Evolutionary conservation across 345 rosid genomes (phyloP), one percentile per base, ranked within the genome.

Genomic region (Turritis glabra): DNA sequence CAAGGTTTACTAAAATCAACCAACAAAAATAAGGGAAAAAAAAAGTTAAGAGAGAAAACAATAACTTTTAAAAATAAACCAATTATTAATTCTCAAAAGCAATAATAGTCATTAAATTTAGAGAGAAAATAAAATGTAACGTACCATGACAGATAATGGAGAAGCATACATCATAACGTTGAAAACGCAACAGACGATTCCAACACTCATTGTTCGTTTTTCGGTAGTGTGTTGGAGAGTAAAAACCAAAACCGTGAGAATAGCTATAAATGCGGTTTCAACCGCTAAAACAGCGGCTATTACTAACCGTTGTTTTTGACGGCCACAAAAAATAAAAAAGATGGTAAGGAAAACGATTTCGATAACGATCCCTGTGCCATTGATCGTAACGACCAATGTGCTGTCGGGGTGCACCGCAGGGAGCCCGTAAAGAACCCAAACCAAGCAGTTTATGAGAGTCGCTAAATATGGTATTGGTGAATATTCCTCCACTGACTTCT

Each of bases 131-230:
- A 26, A 1, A 32, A 19, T 6, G 41, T 5, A 9, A 80, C 86
- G 67, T 11, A 91, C 98, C 97, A 91, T 88, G 77, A 94, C 78
- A 0, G 91, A 83, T 19, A 94, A 71, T 0, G 98, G 97, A 5
- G 98, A 60, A 62, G 96, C 98, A 37, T 94, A 94, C 97, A 94
- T 94, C 87, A 83, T 70, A 79, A 86, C 61, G 64, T 84, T 88
- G 73, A 91, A 89, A 50, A 81, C 25, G 64, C 87, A 83, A 77
- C 91, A 83, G 3, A 87, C 15, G 44, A 88, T 65, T 11, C 98
- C 98, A 29, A 85, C 91, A 18, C 83, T 68, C 68, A 71, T 17
- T 1, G 97, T 83, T 0, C 96, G 82, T 21, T 46, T 75, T 11
- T 72, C 9, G 47, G 84, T 76, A 18, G 83, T 77, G 60, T 85